Base-by-base conservation (phyloP, 176 grass and related monocot genomes). In the Musa acuminata region DNA sequence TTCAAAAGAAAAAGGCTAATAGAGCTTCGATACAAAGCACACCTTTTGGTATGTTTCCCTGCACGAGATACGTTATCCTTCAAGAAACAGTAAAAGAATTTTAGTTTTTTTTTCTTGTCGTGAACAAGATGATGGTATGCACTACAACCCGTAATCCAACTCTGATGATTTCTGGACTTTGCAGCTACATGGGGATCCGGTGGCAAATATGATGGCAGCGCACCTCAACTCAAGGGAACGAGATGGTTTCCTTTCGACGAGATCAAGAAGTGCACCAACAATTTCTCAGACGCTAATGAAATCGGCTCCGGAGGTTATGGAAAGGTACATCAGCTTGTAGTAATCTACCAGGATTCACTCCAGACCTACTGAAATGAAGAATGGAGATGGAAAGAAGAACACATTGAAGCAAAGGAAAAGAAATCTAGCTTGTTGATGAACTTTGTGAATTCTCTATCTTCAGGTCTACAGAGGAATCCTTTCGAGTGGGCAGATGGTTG, bases 271-370 rank as follows among this genome's bases (percentile, higher is more conserved):
- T 79, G 78, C 81, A 92, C 89, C 55, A 82, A 86, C 55, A 92
- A 86, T 82, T 92, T 92, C 78, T 92, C 89, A 64, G 78, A 79
- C 69, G 79, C 11, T 19, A 70, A 88, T 17, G 75, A 74, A 79
- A 88, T 92, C 72, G 89, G 89, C 62, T 88, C 89, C 4, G 89
- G 89, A 69, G 89, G 86, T 53, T 92, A 92, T 76, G 89, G 89
- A 65, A 92, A 92, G 86, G 89, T 92, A 87, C 75, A 23, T 75
- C 35, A 72, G 24, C 19, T 80, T 19, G 35, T 43, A 43, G 35
- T 43, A 20, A 14, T 43, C 50, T 21, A 13, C 77, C n/a, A 22
- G 35, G 35, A 43, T 1, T 25, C 52, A 57, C 52, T 67, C 67
- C 80, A 78, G 21, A 80, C 12, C 4, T 22, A 1, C 25, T 52